Evolutionary conservation across 2,329 filamentous ascomycete genomes (phyloP).

Genomic region (Trichoderma asperellum): DNA sequence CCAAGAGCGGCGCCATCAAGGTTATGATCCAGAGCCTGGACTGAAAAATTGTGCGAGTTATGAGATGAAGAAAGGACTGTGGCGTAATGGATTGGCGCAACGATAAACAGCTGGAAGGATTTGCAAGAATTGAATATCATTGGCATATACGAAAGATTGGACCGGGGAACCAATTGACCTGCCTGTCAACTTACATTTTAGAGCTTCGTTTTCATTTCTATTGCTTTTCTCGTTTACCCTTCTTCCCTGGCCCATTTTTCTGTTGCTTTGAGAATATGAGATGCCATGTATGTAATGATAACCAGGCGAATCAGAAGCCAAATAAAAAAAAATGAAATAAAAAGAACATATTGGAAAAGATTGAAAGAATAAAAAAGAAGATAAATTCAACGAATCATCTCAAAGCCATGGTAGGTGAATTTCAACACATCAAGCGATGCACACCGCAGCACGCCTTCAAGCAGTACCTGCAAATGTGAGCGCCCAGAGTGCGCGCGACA

Average conservation of each 20-base stretch:
- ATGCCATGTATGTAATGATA: background rate
- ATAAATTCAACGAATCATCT: background rate
- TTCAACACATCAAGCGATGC: no score
- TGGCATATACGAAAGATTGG: background rate
- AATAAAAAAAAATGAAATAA: background rate
- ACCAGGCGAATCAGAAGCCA: no score
- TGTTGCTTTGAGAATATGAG: background rate
- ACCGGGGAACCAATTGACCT: background rate
- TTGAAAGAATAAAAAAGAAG: background rate
- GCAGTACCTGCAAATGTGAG: background rate
- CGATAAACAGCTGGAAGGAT: background rate
- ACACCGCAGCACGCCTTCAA: background rate
- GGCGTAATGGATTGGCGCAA: background rate
- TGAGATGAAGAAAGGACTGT: background rate
- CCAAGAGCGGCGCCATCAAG: slow-evolving; percentile 95
- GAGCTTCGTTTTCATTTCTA: background rate
- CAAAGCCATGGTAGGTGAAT: background rate
- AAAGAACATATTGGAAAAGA: background rate
- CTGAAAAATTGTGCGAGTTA: background rate
- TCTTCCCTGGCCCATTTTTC: background rate
- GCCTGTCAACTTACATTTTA: background rate
- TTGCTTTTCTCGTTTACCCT: background rate
- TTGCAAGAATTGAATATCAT: background rate
- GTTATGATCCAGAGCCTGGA: slow-evolving; percentile 84
- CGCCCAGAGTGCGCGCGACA: background rate